Base-by-base conservation (phyloP, 2,329 filamentous ascomycete genomes). In the Apiospora kogelbergensis region DNA sequence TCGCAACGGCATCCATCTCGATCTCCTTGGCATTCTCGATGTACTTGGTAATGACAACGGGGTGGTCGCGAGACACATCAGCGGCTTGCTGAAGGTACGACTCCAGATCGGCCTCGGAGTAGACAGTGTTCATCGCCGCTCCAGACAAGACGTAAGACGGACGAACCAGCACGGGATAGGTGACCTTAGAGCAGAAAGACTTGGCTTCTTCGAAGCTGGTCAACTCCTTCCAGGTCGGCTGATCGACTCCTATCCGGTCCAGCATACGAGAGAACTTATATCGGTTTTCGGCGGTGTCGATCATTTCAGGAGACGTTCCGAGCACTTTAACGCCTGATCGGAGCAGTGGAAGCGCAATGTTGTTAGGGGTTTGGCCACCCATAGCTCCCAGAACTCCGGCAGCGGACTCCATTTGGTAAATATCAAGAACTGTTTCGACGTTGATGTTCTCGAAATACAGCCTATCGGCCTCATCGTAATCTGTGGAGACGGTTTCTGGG, bases 1-100 rank as follows among this genome's bases (percentile, higher is more conserved):
- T 91, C 67, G 95, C 96, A 60, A 99, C 96, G 48, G 96, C 96
- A 76, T 99, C 96, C 96, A 99, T 98, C 82, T 99, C 96, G 72
- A 99, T 98, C 81, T 99, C 96, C 86, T 99, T 98, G 73, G 96
- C 96, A 74, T 97, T 96, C 85, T 99, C 96, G 74, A 99, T 98
- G 83, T 98, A 99, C 84, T 99, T 99, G 71, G 95, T 98, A 77
- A 99, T 98, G 71, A 99, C 96, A 13, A 99, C 96, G 0, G 96
- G 96, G 80, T 98, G 93, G 71, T 98, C 95, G 71, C 93, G 90
- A 6, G 96, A 98, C 63, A 99, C 96, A 73, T 97, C 95, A 7
- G 89, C 93, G 67, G 96, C 96, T 82, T 98, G 95, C 73, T 93
- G 89, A 60, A 99, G 86, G 81, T 97, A 98, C 76, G 87, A 91